These are phyloP conservation scores for Pisolithus marmoratus DNA, from an alignment of 768 basidiomycete species.

Conservation along the genomic window DNA sequence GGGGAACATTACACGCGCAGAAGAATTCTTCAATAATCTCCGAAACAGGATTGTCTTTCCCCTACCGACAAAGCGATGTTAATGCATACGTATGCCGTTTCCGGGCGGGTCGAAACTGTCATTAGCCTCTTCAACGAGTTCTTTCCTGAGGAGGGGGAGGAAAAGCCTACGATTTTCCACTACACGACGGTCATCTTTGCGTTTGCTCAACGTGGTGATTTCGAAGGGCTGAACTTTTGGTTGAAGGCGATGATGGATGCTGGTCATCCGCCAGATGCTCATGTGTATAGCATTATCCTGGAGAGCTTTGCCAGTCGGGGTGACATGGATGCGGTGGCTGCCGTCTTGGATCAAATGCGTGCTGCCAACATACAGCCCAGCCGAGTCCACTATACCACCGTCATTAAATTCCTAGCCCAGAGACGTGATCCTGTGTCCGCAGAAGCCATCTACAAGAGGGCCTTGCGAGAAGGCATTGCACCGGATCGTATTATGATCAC, in stretches of 20 bases:
- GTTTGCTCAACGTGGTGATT: constrained; percentile 41
- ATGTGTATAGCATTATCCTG: constrained; percentile 58
- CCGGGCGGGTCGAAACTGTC: constrained; percentile 36
- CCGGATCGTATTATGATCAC: constrained; percentile 65
- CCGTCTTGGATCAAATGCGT: constrained; percentile 59
- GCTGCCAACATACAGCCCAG: constrained; percentile 41
- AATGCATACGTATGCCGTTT: constrained; percentile 51
- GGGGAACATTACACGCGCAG: constrained; percentile 41
- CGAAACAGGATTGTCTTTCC: constrained; percentile 19
- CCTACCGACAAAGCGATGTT: constrained; percentile 36
- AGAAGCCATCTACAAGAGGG: constrained; percentile 60
- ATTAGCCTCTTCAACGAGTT: constrained; percentile 48
- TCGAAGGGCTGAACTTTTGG: constrained; percentile 48
- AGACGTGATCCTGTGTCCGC: constrained; percentile 59
- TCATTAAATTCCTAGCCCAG: constrained; percentile 62
- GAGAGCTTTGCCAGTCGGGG: constrained; percentile 48
- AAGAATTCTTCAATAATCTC: constrained; percentile 39
- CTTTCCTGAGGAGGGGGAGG: constrained; percentile 39
- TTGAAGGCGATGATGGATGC: constrained; percentile 44
- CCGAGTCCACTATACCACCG: constrained; percentile 52
- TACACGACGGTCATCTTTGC: constrained; percentile 56
- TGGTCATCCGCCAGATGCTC: constrained; percentile 47
- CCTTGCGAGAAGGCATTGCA: constrained; percentile 52
- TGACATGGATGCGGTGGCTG: constrained; percentile 46
- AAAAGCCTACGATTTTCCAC: constrained; percentile 42